Conservation (phyloP, 768 basidiomycete genomes). For the Agaricus blazei region DNA sequence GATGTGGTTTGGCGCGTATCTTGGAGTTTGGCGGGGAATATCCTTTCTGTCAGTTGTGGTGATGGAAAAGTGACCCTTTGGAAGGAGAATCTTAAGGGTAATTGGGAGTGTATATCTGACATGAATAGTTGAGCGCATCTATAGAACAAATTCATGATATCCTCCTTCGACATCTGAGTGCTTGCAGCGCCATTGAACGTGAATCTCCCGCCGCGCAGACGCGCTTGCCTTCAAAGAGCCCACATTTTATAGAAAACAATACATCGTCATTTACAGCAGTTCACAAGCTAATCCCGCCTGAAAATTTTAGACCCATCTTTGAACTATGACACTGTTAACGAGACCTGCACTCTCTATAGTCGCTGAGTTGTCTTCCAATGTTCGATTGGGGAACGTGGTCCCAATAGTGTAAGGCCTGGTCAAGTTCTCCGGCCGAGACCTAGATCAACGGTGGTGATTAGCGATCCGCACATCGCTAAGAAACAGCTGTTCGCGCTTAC, state of each 20-base stretch:
- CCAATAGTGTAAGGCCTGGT: constrained; percentile 68
- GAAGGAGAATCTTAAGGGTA: constrained; percentile 96
- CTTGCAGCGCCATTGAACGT: no score
- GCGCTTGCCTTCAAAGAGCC: no score
- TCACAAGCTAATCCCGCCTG: no score
- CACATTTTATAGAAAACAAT: no score
- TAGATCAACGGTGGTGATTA: constrained; percentile 20
- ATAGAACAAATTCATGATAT: background rate
- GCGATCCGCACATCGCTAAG: background rate
- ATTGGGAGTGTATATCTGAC: constrained; percentile 96
- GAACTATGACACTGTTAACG: constrained; percentile 80
- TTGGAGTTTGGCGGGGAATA: constrained; percentile 95
- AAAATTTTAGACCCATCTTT: constrained; percentile 54
- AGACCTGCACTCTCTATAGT: constrained; percentile 74
- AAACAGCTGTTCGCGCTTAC: constrained; percentile 40
- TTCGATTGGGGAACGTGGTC: constrained; percentile 84
- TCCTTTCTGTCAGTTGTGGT: constrained; percentile 94
- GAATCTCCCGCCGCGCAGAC: no score
- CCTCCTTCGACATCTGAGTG: background rate
- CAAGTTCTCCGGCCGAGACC: constrained; percentile 65
- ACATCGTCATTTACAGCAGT: no score
- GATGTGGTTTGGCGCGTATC: constrained; percentile 99
- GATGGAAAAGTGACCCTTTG: constrained; percentile 97
- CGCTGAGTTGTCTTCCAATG: constrained; percentile 54
- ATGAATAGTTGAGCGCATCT: constrained; percentile 60